These are phyloP conservation scores for Petrea volubilis DNA, from an alignment of 257 asterid genomes.

Conservation along the genomic window DNA sequence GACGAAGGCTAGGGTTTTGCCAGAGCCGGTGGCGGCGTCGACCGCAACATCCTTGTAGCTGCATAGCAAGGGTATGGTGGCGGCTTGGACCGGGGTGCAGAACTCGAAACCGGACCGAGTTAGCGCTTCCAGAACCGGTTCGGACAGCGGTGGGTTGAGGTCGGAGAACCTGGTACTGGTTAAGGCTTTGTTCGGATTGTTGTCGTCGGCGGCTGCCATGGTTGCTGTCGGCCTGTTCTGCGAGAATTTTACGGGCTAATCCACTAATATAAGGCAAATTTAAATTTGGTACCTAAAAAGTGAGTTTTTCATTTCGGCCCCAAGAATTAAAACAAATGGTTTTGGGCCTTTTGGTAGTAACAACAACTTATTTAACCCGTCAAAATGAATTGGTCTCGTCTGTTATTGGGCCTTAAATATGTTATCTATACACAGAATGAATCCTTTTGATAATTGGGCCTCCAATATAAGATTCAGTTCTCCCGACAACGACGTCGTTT, in stretches of 20 bases:
- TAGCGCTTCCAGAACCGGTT: constrained; percentile 65
- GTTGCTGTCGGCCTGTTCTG: neutral
- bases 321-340: too few relatives aligned
- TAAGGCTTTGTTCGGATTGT: constrained; percentile 68
- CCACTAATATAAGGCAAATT: neutral
- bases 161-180: constrained; percentile 80
- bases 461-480: neutral
- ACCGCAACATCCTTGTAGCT: constrained; percentile 82
- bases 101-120: constrained; percentile 61
- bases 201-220: constrained; percentile 41
- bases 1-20: constrained; percentile 85
- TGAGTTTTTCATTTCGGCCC: too few relatives aligned
- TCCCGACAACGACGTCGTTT: too few relatives aligned
- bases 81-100: constrained; percentile 96
- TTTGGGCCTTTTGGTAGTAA: too few relatives aligned
- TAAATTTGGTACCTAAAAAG: neutral
- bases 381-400: neutral
- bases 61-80: constrained; percentile 87
- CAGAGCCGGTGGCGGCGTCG: constrained; percentile 98
- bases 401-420: neutral
- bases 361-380: too few relatives aligned
- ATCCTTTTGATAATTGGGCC: neutral
- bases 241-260: neutral
- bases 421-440: too few relatives aligned
- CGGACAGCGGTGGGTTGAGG: constrained; percentile 72